Conservation (phyloP, 371 early-diverging fungal genomes). For the Mucor saturninus region DNA sequence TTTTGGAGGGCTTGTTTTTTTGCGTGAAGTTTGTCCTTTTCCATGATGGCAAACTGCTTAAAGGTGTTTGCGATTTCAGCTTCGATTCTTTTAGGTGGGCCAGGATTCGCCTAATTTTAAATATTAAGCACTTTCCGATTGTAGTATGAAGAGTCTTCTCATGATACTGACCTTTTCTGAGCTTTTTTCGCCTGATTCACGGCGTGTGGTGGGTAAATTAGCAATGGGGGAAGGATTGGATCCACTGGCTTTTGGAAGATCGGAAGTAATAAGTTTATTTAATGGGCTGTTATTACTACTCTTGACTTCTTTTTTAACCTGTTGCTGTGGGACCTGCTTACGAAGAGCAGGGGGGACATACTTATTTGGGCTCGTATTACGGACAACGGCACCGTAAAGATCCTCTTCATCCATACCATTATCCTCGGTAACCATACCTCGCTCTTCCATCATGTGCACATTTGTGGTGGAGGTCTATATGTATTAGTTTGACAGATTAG, state of each 20-base stretch:
- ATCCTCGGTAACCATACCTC: conserved; percentile 72
- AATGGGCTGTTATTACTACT: conserved; percentile 20
- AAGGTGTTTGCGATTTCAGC: conserved; percentile 69
- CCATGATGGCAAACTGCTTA: conserved; percentile 71
- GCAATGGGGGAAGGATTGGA: conserved; percentile 41
- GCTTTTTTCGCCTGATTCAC: conserved; percentile 26
- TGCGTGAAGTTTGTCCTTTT: conserved; percentile 82
- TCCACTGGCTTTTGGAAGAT: conserved; percentile 33
- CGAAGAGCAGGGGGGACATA: conserved; percentile 87
- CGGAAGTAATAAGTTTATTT: conserved; percentile 40
- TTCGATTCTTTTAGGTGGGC: conserved; percentile 38
- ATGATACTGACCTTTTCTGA: conserved; percentile 22
- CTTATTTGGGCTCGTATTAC: conserved; percentile 66
- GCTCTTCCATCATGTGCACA: conserved; percentile 93
- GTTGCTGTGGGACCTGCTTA: conserved; percentile 37
- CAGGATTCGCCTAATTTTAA: not conserved
- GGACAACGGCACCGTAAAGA: conserved; percentile 80
- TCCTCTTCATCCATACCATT: conserved; percentile 90
- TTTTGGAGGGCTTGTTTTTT: conserved; percentile 74
- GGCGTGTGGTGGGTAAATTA: conserved; percentile 33
- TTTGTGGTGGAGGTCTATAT: conserved; percentile 71
- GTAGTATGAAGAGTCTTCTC: not conserved
- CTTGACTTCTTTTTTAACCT: conserved; percentile 20
- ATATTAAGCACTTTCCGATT: not conserved
- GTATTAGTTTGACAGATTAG: not conserved